Evolutionary conservation across 192 early-diverging fungal species (phyloP).

Genomic region (Coemansia sp.): DNA sequence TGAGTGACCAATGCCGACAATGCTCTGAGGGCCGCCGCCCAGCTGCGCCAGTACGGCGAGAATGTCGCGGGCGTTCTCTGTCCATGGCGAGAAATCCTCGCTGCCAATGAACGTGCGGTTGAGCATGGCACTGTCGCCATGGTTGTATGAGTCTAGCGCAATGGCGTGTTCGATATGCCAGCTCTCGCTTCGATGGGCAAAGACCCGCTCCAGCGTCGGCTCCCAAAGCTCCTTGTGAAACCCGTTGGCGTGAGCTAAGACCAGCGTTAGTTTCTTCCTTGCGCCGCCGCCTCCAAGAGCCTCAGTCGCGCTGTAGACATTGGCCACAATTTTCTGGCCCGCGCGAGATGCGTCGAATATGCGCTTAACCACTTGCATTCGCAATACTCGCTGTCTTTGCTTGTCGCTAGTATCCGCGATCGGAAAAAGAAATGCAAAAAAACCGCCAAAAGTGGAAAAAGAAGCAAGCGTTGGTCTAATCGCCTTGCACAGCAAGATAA

Average conservation of each 20-base stretch:
- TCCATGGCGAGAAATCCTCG: slow-evolving; percentile 34
- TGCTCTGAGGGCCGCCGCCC: not conserved
- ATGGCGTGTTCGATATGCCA: slow-evolving; percentile 42
- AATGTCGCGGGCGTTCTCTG: slow-evolving; percentile 38
- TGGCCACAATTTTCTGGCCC: slow-evolving; percentile 39
- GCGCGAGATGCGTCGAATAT: slow-evolving; percentile 31
- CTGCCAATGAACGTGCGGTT: slow-evolving; percentile 20
- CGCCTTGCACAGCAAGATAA: not conserved
- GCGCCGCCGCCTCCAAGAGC: not conserved
- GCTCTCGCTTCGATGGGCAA: slow-evolving; percentile 1
- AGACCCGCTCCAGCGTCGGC: slow-evolving; percentile 32
- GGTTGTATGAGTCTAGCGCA: slow-evolving; percentile 49
- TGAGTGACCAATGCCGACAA: slow-evolving; percentile 55
- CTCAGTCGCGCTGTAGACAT: slow-evolving; percentile 29
- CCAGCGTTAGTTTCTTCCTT: slow-evolving; percentile 24
- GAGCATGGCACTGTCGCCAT: slow-evolving; percentile 52
- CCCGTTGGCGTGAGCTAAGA: slow-evolving; percentile 50
- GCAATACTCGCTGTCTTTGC: too few species aligned
- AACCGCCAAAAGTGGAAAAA: not conserved
- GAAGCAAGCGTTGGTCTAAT: not conserved
- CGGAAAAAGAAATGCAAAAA: not conserved
- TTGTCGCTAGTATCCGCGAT: not conserved
- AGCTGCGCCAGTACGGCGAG: slow-evolving; percentile 38
- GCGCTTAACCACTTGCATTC: slow-evolving; percentile 27
- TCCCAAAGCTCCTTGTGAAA: slow-evolving; percentile 60